Evolutionary conservation across 2,329 filamentous ascomycete species (phyloP).

Genomic region (Aurifilum marmelostoma): DNA sequence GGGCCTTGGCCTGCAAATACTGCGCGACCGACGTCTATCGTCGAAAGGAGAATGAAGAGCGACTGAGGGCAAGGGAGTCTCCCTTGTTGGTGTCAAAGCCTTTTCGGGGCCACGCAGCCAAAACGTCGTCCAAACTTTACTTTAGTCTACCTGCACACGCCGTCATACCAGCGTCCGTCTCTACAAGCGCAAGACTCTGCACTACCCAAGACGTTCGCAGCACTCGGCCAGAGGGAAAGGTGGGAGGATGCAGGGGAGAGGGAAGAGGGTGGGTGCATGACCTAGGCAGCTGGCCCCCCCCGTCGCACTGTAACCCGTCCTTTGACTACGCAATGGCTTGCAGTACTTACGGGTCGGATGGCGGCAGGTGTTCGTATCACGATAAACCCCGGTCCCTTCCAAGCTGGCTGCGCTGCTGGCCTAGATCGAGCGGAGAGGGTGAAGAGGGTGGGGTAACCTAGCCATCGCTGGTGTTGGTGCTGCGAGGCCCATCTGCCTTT

Average conservation of each 20-base stretch:
- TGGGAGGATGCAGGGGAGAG: neutral
- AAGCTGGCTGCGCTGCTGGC: neutral
- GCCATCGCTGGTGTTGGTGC: neutral
- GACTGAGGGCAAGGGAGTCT: neutral
- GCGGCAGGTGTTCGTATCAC: neutral
- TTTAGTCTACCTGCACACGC: neutral
- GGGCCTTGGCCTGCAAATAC: neutral
- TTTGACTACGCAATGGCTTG: neutral
- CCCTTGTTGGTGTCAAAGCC: neutral
- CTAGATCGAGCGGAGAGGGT: neutral
- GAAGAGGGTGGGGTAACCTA: neutral
- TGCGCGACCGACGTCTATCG: neutral
- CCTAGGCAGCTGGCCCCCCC: neutral
- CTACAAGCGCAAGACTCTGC: neutral
- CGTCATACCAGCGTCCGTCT: neutral
- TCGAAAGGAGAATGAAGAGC: no score
- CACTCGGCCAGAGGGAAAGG: neutral
- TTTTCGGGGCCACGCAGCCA: neutral
- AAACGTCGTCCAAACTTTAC: neutral
- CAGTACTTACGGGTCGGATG: neutral
- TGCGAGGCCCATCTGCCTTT: neutral
- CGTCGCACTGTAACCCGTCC: neutral
- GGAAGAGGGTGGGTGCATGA: neutral
- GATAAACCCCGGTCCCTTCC: neutral
- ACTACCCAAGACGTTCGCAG: neutral